phyloP scores from a whole-genome alignment of 2,329 filamentous ascomycete genomes.

The Dichotomopilus funicola region DNA sequence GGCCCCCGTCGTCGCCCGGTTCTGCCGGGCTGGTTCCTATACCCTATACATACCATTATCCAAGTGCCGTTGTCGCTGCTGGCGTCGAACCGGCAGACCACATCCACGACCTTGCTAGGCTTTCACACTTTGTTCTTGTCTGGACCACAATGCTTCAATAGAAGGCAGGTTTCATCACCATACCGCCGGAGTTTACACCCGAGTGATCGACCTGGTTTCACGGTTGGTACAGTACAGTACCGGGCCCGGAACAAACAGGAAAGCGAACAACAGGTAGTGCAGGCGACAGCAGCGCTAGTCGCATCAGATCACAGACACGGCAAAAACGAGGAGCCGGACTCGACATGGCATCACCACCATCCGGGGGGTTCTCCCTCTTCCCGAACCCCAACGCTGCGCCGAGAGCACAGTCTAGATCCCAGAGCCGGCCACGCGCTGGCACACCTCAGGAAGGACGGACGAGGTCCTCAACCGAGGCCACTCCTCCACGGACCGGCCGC shows the following conservation, averaged over 20 bases:
- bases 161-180: conserved; percentile 9
- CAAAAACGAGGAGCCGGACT: conserved; percentile 4
- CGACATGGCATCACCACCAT: conserved; percentile 33
- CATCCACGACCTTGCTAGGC: not conserved
- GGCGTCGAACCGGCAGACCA: conserved; percentile 1
- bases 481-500: conserved; percentile 29
- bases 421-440: conserved; percentile 32
- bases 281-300: too few species aligned
- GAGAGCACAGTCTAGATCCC: conserved; percentile 39
- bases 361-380: conserved; percentile 52
- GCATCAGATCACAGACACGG: too few species aligned
- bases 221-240: not conserved
- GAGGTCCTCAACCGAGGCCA: conserved; percentile 19
- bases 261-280: not conserved
- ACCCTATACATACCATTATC: not conserved
- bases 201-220: conserved; percentile 10
- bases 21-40: conserved; percentile 6
- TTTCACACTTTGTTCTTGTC: not conserved
- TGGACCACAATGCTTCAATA: conserved; percentile 23
- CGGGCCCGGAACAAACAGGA: too few species aligned
- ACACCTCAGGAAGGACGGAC: conserved; percentile 31
- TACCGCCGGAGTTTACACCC: too few species aligned
- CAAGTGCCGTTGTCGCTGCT: not conserved
- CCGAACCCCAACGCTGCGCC: conserved; percentile 41
- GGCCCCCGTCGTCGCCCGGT: conserved; percentile 13